These are phyloP conservation scores for Rehmannia glutinosa DNA, from an alignment of 257 asterid species.

Conservation along the genomic window DNA sequence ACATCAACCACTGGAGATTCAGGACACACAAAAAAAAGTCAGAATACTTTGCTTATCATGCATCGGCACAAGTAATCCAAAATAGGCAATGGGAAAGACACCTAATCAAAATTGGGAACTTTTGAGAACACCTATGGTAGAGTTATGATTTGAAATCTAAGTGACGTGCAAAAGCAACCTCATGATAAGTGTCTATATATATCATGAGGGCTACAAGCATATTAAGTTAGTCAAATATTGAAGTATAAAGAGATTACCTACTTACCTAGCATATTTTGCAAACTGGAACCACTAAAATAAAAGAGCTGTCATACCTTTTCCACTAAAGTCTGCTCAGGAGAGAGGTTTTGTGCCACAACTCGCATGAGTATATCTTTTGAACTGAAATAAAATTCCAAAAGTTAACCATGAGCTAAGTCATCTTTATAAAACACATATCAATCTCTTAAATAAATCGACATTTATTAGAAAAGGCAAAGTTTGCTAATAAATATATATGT, in stretches of 20 bases:
- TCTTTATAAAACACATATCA: background rate
- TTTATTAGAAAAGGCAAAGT: background rate
- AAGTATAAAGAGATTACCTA: background rate
- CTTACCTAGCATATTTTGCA: background rate
- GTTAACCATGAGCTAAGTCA: conserved; percentile 18
- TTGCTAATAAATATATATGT: conserved; percentile 63
- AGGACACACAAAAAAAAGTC: background rate
- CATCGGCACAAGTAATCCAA: background rate
- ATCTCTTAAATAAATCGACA: too few species aligned
- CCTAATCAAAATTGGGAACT: background rate
- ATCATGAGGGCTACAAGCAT: background rate
- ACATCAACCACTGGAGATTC: background rate
- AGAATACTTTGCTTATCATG: background rate
- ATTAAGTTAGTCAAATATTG: background rate
- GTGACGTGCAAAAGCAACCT: background rate
- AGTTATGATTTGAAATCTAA: background rate
- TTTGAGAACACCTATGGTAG: background rate
- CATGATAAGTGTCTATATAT: background rate
- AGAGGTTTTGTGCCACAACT: conserved; percentile 80
- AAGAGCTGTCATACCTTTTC: conserved; percentile 62
- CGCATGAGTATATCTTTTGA: conserved; percentile 90
- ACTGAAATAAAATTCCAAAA: conserved; percentile 46
- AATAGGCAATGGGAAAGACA: conserved; percentile 3
- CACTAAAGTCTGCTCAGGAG: conserved; percentile 83
- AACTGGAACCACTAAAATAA: conserved; percentile 14